These are phyloP conservation scores for Cryptosporidium canis DNA, from an alignment of 169 alveolate species.

Conservation along the genomic window DNA sequence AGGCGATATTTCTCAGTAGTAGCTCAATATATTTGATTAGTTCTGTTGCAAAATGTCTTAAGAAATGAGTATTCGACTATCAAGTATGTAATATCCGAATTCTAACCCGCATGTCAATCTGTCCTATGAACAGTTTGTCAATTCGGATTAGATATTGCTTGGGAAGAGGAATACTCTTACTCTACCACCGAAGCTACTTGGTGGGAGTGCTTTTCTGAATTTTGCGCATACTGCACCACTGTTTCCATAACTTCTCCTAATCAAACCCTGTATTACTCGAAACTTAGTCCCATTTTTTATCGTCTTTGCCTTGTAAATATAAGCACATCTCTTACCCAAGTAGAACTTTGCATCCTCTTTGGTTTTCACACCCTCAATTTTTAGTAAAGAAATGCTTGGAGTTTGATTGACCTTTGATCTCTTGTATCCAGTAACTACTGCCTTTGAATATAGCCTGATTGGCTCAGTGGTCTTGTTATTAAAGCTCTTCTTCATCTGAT, in stretches of 20 bases:
- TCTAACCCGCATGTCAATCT: not conserved
- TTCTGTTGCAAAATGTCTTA: not conserved
- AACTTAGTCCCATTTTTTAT: constrained; percentile 90
- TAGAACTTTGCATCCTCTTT: constrained; percentile 94
- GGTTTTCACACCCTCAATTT: constrained; percentile 95
- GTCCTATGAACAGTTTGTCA: not conserved
- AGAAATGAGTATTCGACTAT: too few species aligned
- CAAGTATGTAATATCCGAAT: not conserved
- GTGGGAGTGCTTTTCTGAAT: constrained; percentile 95
- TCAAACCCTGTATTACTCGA: constrained; percentile 98
- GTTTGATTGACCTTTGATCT: constrained; percentile 94
- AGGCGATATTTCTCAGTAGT: not conserved
- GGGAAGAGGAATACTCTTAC: constrained; percentile 97
- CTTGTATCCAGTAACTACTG: constrained; percentile 91
- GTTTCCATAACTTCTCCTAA: constrained; percentile 96
- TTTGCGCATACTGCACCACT: constrained; percentile 97
- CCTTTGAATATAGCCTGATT: constrained; percentile 89
- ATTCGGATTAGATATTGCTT: constrained; percentile 84
- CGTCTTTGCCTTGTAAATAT: constrained; percentile 94
- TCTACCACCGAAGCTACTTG: constrained; percentile 94
- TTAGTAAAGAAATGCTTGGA: constrained; percentile 93
- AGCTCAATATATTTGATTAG: not conserved
- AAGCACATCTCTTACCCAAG: constrained; percentile 97
- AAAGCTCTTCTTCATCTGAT: constrained; percentile 30
- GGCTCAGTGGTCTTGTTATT: constrained; percentile 83